Base-by-base conservation (phyloP, 2,329 filamentous ascomycete genomes). In the Nemania diffusa region DNA sequence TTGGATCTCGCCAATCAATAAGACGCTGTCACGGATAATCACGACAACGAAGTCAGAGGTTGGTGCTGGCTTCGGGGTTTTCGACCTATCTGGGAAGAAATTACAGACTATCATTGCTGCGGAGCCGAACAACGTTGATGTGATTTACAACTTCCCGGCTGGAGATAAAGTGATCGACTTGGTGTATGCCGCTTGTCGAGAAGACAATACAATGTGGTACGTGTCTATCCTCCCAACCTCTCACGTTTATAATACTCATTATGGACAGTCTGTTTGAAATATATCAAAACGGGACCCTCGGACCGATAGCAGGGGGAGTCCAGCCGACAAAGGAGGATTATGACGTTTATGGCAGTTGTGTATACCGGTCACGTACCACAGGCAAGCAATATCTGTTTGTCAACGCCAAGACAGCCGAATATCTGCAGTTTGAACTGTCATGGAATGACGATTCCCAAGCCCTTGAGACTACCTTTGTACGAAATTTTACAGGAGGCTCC, bases 61-160 rank as follows among this genome's bases (percentile, higher is more conserved):
- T 1, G 84, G 84, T 0, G 81, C 84, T 6, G 84, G 85, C 0
- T 78, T 87, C 4, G 80, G 77, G 0, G 82, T 86, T 0, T 87
- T 84, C 37, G 82, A 86, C 61, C 73, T 87, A 1, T 74, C 77
- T 8, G 84, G 85, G 0, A 84, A 82, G 27, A 74, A 83, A 2
- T 64, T 86, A 0, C 84, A 86, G 70, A 78, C 79, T 3, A 76
- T 84, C 6, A 64, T 73, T 0, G 84, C 84, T 0, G 79, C 78
- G 1, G 78, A 87, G 61, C 85, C 85, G 0, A 85, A 87, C 67
- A 87, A 87, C 42, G 84, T 87, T 0, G 85, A 87, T 57, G 78
- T 87, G 27, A 84, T 87, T 48, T 86, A 85, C 60, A 79, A 78
- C 9, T 83, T 87, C 53, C 71, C 79, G 4, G 77, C 80, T 0